Base-by-base conservation (phyloP, 2,329 filamentous ascomycete species). In the Aspergillus phoenicis region DNA sequence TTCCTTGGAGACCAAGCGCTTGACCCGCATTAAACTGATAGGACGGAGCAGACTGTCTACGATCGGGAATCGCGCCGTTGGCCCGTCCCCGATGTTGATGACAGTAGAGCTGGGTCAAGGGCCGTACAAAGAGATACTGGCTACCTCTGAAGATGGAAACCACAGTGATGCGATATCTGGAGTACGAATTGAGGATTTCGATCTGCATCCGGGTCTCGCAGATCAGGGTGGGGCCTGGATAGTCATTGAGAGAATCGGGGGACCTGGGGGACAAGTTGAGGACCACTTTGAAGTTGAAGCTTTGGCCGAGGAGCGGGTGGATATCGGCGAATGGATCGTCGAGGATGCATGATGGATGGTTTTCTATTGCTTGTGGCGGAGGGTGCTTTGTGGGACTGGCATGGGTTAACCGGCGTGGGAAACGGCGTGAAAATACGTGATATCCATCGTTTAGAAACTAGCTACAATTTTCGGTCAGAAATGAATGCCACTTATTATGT, bases 181-280 rank as follows among this genome's bases (percentile, higher is more conserved):
- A 0, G 82, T 96, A 26, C 84, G 91, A 52, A 90, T 90, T 1
- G 81, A 86, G 13, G 89, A 94, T 64, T 83, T 96, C 55, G 89
- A 96, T 76, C 77, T 97, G 45, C 86, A 87, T 48, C 89, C 91
- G 0, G 82, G 80, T n/a, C 76, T 84, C 64, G 79, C 81, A 60
- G 77, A 77, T 30, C 77, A 77, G 8, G 84, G 84, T 20, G 88
- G 88, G 17, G 74, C 93, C 60, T 96, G 90, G 89, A 80, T 97
- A 57, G 89, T 97, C 5, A 80, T 97, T 45, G 93, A 97, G 76
- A 84, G 90, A 65, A 84, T 94, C 69, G 90, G 87, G n/a, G 84
- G 83, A 10, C 81, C 81, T 48, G 77, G 78, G 5, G 81, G 86
- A 83, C 77, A 80, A 59, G 75, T 78, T 10, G 74, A 78, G 57